Evolutionary conservation across 2,329 filamentous ascomycete genomes (phyloP).

Genomic region (Epichloe sp.): DNA sequence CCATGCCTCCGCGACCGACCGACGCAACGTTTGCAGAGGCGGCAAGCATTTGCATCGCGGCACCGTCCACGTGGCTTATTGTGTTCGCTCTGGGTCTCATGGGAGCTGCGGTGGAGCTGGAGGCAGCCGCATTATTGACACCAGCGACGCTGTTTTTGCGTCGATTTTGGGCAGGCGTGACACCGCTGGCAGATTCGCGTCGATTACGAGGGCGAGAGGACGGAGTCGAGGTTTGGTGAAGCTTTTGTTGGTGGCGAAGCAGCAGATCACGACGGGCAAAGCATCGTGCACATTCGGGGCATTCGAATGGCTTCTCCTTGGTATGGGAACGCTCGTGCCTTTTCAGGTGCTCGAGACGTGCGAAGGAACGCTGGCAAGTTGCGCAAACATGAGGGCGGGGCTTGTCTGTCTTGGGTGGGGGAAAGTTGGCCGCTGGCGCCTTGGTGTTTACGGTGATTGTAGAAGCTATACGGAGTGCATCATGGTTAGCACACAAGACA

Average conservation of each 20-base stretch:
- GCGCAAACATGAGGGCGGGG: conserved; percentile 87
- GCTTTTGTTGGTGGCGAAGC: conserved; percentile 92
- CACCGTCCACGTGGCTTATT: conserved; percentile 80
- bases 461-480: conserved; percentile 22
- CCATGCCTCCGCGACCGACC: conserved; percentile 29
- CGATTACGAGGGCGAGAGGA: conserved; percentile 77
- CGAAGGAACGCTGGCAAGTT: conserved; percentile 86
- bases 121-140: conserved; percentile 28
- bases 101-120: conserved; percentile 33
- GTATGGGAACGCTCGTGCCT: conserved; percentile 96
- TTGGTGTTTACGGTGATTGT: conserved; percentile 40
- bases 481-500: conserved; percentile 17
- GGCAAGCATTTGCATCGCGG: conserved; percentile 59
- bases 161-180: conserved; percentile 52
- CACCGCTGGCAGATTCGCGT: conserved; percentile 74
- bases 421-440: conserved; percentile 36
- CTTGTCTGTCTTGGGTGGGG: conserved; percentile 94
- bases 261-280: conserved; percentile 89
- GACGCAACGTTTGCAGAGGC: conserved; percentile 39
- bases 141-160: conserved; percentile 85
- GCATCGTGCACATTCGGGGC: conserved; percentile 84
- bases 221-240: conserved; percentile 84
- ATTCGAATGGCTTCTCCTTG: conserved; percentile 98
- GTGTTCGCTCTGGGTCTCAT: conserved; percentile 91
- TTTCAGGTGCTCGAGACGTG: conserved; percentile 89